Conservation (phyloP, 768 basidiomycete species). For the Royoungia palumana region DNA sequence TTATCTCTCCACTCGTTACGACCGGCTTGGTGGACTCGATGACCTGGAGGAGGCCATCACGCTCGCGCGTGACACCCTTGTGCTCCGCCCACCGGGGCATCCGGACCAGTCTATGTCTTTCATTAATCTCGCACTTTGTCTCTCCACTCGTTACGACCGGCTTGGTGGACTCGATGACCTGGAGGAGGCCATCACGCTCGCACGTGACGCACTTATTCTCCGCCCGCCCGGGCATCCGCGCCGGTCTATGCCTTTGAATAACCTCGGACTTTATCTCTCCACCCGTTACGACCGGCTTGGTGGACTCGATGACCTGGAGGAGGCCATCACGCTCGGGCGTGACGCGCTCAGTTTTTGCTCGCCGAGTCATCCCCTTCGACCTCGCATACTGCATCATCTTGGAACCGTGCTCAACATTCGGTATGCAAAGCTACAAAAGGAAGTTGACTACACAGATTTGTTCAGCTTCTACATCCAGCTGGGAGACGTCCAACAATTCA, state of each 20-base stretch:
- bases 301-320: too few species aligned
- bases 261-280: too few species aligned
- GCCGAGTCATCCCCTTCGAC: not conserved
- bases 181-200: conserved; percentile 2
- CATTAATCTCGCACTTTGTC: too few species aligned
- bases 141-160: not conserved
- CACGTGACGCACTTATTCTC: not conserved
- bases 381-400: not conserved
- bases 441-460: conserved; percentile 8
- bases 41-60: too few species aligned
- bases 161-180: too few species aligned
- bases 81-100: too few species aligned
- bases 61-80: too few species aligned
- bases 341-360: not conserved
- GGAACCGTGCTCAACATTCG: conserved; percentile 8
- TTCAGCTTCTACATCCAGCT: not conserved
- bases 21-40: too few species aligned
- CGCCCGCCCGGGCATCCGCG: not conserved
- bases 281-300: not conserved
- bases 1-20: too few species aligned
- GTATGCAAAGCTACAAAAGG: conserved; percentile 7
- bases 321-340: not conserved
- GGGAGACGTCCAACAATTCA: not conserved
- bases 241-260: not conserved
- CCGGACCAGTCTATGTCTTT: too few species aligned